Evolutionary conservation across 768 basidiomycete species (phyloP), one percentile per base, ranked within the genome.

Genomic region (Termitomyces eurrhizus): DNA sequence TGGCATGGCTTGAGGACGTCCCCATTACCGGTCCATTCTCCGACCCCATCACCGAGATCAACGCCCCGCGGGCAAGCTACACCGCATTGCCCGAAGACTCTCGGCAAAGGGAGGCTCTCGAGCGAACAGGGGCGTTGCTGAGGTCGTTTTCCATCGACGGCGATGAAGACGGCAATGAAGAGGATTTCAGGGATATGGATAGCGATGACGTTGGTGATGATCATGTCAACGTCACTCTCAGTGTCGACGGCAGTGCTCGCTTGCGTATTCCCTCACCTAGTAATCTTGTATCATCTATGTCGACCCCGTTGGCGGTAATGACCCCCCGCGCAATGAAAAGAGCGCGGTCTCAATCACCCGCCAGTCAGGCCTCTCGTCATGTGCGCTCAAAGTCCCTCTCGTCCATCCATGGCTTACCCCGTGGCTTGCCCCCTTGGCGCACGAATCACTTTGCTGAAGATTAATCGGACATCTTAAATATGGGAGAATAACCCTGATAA

Each of bases 1-100:
- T 77, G 48, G 66, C 72, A 57, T 84, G 83, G 83, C 72, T 77
- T 29, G 76, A 75, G 56, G 72, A 74, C 48, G 77, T 83, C 24
- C 21, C 9, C 44, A 24, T 36, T 12, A 56, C 56, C 33, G 44
- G 24, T 46, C 44, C 36, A 48, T 26, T 8, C 29, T 36, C 44
- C 32, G 26, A 58, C 26, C 69, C 67, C 45, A 67, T 65, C 42
- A 69, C 67, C 53, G 58, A 52, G 42, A 59, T 59, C 52, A 54
- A 64, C 46, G 61, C 68, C 9, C 64, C 63, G 16, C 57, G 42
- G 48, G 21, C 54, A 8, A 52, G 58, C 2, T 55, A 44, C 16
- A 41, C 61, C 16, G 64, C 64, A 37, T 56, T 65, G 3, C 65
- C 62, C 29, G 67, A 66, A 41, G 63, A 65, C 29, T 44, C 56